Evolutionary conservation across 1,284 basidiomycete species (phyloP), one percentile per base, ranked within the genome.

Genomic region (Trichosporon sp.): DNA sequence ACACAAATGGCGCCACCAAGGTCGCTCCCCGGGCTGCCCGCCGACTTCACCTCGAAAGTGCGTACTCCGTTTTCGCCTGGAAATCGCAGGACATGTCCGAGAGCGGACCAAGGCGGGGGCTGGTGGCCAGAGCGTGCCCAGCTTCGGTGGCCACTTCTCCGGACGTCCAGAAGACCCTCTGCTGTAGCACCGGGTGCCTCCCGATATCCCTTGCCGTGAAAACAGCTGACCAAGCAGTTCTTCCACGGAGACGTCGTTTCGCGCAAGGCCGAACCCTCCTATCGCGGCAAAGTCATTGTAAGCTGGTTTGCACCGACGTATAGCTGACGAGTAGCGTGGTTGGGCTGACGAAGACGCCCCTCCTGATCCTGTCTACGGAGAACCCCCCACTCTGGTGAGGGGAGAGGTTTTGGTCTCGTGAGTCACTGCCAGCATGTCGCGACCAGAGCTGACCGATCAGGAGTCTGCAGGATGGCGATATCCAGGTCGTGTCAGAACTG

Each of bases 401-500:
- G 91, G 91, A 64, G 92, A 95, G 85, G 90, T 95, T 47, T 92
- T 91, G 60, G 89, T 95, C 42, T 89, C 90, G 44, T 78, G 44
- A 53, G 77, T 73, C 4, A 5, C 2, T 29, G 4, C 31, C 6
- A 13, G 7, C 9, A 42, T 31, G 15, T n/a, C 38, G 7, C 23
- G 12, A 32, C 27, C 47, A 21, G 4, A 18, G 23, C 68, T 70
- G 51, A 68, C 53, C 62, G 18, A 23, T 4, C 67, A 81, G 75
- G 35, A 53, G 75, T 81, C 85, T 90, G 56, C 85, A 86, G 2
- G 83, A 83, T 18, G 85, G 87, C 68, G 80, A 84, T 69, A 87
- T 90, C 70, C 88, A 91, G 77, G 92, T 95, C 73, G 84, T 92
- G 15, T 85, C 85, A 5, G 92, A 93, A 78, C 85, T 88, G 12